Percentiles rank a stretch among this genome's conserved stretches.
These are phyloP conservation scores for Cytidiella melzeri DNA, from an alignment of 768 basidiomycete species.

Conservation along the genomic window DNA sequence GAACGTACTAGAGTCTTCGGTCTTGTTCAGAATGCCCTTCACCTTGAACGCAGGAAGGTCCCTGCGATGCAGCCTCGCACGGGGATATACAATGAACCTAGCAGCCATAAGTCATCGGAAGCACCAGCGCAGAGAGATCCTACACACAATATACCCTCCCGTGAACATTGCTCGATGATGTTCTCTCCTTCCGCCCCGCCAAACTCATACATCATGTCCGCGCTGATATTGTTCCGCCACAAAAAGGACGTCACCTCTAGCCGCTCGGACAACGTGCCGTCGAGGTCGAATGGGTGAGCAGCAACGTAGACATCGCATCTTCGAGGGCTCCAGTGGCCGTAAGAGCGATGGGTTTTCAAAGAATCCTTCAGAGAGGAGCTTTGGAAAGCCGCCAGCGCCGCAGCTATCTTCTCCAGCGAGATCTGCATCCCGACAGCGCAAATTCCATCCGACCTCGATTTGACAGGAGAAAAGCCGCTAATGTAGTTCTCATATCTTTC, in stretches of 20 bases:
- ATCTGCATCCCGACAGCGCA: constrained; percentile 76
- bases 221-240: constrained; percentile 79
- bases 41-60: constrained; percentile 73
- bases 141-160: constrained; percentile 79
- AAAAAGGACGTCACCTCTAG: constrained; percentile 71
- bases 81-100: constrained; percentile 47
- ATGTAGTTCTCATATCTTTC: constrained; percentile 74
- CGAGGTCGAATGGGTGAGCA: constrained; percentile 49
- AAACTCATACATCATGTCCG: constrained; percentile 83
- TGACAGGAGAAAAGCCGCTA: constrained; percentile 47
- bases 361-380: constrained; percentile 57
- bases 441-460: constrained; percentile 44
- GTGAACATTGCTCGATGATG: constrained; percentile 57
- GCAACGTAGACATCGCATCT: constrained; percentile 84
- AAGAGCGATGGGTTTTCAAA: constrained; percentile 74
- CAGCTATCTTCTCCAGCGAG: constrained; percentile 70
- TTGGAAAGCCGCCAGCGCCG: constrained; percentile 64
- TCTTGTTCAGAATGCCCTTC: constrained; percentile 75
- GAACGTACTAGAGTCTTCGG: constrained; percentile 63
- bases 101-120: not conserved
- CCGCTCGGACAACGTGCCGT: constrained; percentile 67
- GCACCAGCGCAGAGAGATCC: not conserved
- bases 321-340: constrained; percentile 87
- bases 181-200: constrained; percentile 62
- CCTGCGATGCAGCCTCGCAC: constrained; percentile 48